Evolutionary conservation across 257 asterid species (phyloP).

Genomic region (Solanum virginianum): DNA sequence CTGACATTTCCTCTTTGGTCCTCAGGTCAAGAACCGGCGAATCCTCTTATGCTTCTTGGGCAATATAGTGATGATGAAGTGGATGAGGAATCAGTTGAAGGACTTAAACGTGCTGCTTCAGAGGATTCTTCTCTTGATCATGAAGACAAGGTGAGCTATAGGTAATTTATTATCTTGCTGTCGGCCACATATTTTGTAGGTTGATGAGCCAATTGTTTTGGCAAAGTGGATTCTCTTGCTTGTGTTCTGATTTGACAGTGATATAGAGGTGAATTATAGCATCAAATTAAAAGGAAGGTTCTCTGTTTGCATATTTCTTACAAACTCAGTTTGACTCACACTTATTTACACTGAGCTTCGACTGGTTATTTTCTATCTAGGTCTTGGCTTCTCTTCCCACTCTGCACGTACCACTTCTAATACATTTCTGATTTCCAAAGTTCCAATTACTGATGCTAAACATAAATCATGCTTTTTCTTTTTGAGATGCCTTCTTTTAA

Average conservation of each 20-base stretch:
- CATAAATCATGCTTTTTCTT: neutral
- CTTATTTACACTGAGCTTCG: neutral
- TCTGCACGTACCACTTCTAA: neutral
- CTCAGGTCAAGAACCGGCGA: conserved; percentile 54
- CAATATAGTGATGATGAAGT: conserved; percentile 92
- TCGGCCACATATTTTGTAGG: neutral
- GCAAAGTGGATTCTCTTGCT: neutral
- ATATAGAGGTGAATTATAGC: neutral
- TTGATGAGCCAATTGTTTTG: neutral
- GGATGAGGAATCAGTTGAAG: conserved; percentile 47
- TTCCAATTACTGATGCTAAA: neutral
- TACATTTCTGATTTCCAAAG: neutral
- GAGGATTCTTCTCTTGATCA: conserved; percentile 24
- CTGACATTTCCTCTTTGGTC: conserved; percentile 24
- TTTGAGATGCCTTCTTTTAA: neutral
- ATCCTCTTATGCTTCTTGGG: conserved; percentile 79
- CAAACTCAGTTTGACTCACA: neutral
- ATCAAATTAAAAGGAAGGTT: neutral
- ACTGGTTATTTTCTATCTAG: neutral
- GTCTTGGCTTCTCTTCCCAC: neutral
- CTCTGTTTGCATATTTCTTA: neutral
- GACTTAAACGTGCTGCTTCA: conserved; percentile 12
- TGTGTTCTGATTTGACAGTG: neutral
- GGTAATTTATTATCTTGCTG: neutral
- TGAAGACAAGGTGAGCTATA: conserved; percentile 47